A percentile compares a stretch with the other conserved stretches of the same genome.
Evolutionary conservation across 129 eudicot species (phyloP).

Genomic region (Saussurea involucrata): DNA sequence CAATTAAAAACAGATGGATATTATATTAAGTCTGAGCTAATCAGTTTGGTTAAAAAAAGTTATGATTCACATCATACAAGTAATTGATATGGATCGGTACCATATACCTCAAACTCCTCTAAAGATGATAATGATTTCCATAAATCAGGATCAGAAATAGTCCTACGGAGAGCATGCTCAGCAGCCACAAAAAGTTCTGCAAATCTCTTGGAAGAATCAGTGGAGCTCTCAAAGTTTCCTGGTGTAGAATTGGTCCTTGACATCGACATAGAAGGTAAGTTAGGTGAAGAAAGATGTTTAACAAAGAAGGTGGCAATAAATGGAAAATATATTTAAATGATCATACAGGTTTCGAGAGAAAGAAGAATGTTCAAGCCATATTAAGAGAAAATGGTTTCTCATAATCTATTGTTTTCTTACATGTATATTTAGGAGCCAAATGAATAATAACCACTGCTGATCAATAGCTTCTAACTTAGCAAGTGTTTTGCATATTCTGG

Average conservation of each 20-base stretch:
- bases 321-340: not conserved
- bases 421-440: not conserved
- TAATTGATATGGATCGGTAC: not conserved
- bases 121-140: conserved; percentile 72
- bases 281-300: conserved; percentile 27
- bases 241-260: conserved; percentile 67
- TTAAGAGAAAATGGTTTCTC: not conserved
- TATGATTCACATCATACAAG: not conserved
- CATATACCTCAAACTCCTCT: conserved; percentile 78
- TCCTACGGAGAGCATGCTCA: conserved; percentile 71
- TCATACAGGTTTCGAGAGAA: not conserved
- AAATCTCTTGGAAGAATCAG: conserved; percentile 69
- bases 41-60: not conserved
- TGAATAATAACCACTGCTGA: not conserved
- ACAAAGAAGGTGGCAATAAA: not conserved
- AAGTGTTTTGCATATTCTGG: not conserved
- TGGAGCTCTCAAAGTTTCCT: conserved; percentile 66
- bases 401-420: not conserved
- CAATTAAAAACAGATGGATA: not conserved
- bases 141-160: conserved; percentile 71
- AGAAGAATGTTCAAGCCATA: not conserved
- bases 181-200: conserved; percentile 87
- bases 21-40: not conserved
- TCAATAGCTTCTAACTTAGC: not conserved
- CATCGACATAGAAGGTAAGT: conserved; percentile 42